Evolutionary conservation across 2,329 filamentous ascomycete species (phyloP).

Genomic region (Diaporthe amygdali): DNA sequence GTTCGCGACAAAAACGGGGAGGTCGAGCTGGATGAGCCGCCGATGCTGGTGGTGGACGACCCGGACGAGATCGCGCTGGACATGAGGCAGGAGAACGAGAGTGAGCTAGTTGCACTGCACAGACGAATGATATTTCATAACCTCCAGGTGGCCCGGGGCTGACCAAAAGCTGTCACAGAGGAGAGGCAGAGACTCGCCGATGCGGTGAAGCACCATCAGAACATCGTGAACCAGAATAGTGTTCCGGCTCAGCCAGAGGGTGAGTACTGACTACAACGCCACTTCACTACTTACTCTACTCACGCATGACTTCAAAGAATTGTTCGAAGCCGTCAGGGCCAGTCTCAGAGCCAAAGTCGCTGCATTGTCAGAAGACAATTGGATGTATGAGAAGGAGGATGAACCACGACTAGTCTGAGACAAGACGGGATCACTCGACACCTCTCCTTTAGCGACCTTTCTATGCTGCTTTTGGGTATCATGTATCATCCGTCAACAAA

Average conservation of each 20-base stretch:
- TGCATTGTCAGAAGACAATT: conserved; percentile 80
- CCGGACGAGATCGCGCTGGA: conserved; percentile 61
- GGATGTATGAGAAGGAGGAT: conserved; percentile 85
- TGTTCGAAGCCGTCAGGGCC: conserved; percentile 71
- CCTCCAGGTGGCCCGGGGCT: not conserved
- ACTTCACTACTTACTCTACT: not conserved
- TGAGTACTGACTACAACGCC: conserved; percentile 39
- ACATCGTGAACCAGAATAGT: conserved; percentile 50
- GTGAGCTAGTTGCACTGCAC: conserved; percentile 39
- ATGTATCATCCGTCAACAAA: conserved; percentile 7
- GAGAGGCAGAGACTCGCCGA: conserved; percentile 66
- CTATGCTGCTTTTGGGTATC: conserved; percentile 11
- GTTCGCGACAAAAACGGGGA: conserved; percentile 68
- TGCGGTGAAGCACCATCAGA: conserved; percentile 65
- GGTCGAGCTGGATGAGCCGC: conserved; percentile 63
- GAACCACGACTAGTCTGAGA: conserved; percentile 40
- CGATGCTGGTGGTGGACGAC: conserved; percentile 57
- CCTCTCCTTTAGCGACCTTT: conserved; percentile 7
- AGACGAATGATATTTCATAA: not conserved
- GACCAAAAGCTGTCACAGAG: conserved; percentile 40
- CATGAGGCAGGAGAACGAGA: conserved; percentile 62
- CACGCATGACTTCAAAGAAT: conserved; percentile 51
- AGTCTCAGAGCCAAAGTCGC: conserved; percentile 76
- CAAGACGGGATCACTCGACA: not conserved
- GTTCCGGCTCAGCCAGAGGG: conserved; percentile 70